These are phyloP conservation scores for Bothriochloa decipiens DNA, from an alignment of 176 grass and related monocot genomes.

Conservation along the genomic window DNA sequence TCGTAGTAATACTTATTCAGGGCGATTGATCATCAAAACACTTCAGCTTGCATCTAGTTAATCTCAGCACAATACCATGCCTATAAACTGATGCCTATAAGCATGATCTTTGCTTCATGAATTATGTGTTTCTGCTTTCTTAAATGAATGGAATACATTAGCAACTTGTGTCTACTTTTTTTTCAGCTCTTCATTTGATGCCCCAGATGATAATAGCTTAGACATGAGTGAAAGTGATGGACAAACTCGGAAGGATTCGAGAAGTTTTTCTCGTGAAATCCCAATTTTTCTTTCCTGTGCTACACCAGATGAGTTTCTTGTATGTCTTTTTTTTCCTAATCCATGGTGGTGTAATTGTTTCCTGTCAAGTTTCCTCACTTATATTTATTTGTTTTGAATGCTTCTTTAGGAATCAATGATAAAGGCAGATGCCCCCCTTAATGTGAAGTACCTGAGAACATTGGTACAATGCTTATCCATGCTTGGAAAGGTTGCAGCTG, in stretches of 20 bases:
- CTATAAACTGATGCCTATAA: not conserved
- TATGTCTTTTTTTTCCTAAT: conserved; percentile 48
- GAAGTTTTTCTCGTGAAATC: conserved; percentile 65
- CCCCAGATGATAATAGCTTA: conserved; percentile 70
- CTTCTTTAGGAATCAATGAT: conserved; percentile 82
- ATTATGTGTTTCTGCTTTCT: not conserved
- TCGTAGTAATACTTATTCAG: not conserved
- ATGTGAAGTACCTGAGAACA: conserved; percentile 90
- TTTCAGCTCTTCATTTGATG: conserved; percentile 87
- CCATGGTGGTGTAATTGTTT: conserved; percentile 7
- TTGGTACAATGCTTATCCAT: conserved; percentile 96
- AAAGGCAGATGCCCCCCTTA: conserved; percentile 65
- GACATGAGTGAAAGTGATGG: conserved; percentile 63
- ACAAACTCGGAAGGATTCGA: conserved; percentile 60
- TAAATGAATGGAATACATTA: conserved; percentile 29
- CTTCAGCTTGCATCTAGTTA: conserved; percentile 22
- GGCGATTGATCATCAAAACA: conserved; percentile 21
- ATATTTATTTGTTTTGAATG: conserved; percentile 42
- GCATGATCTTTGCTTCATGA: conserved; percentile 28
- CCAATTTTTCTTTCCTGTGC: conserved; percentile 88
- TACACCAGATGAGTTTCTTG: conserved; percentile 95
- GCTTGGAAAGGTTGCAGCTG: conserved; percentile 99
- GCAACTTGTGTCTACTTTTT: conserved; percentile 12
- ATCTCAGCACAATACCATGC: conserved; percentile 18
- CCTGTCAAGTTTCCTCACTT: conserved; percentile 14